Base-by-base conservation (phyloP, 352 stramenopile genomes). In the Pythium aphanidermatum region DNA sequence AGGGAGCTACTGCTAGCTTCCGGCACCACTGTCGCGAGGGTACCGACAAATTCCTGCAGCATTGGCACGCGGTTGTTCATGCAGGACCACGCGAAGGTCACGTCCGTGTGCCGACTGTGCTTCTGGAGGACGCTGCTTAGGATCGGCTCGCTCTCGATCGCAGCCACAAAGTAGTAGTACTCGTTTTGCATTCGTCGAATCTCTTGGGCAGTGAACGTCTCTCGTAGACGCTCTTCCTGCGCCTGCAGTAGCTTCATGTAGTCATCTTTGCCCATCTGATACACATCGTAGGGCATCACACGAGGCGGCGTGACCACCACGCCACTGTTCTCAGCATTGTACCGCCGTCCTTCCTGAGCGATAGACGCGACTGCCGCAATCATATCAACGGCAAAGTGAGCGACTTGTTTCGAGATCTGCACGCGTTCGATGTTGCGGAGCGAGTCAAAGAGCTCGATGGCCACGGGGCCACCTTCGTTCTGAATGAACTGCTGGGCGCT, bases 401-500 rank as follows among this genome's bases (percentile, higher is more conserved):
- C 72, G 21, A 81, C 61, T 21, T 60, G 69, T 40, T 76, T 74
- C n/a, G 62, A 51, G 7, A 81, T 63, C 42, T 75, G 66, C 16
- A 56, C 39, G 6, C 68, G 63, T 31, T 84, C 69, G 29, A 84
- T 58, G 11, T 55, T 61, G 17, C 55, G 53, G 16, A 84, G 55
- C 3, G 44, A 61, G 32, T 81, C 72, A 32, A 84, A 77, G 64
- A 77, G 72, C 32, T 83, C 68, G 41, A 71, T 68, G 20, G 66
- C 69, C 38, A 84, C 13, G 9, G 60, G 51, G 0, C 72, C 72
- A 17, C 72, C 66, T 33, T 84, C 72, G 31, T 70, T 77, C 43
- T 81, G 63, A 28, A 84, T 79, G 40, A 84, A 81, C 42, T 79
- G 67, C 55, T 84, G 66, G 7, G 65, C 62, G 45, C 73, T 77